Percentiles rank a stretch among this genome's conserved stretches.
These are phyloP conservation scores for Aspergillus carbonarius DNA, from an alignment of 2,329 filamentous ascomycete species.

Conservation along the genomic window DNA sequence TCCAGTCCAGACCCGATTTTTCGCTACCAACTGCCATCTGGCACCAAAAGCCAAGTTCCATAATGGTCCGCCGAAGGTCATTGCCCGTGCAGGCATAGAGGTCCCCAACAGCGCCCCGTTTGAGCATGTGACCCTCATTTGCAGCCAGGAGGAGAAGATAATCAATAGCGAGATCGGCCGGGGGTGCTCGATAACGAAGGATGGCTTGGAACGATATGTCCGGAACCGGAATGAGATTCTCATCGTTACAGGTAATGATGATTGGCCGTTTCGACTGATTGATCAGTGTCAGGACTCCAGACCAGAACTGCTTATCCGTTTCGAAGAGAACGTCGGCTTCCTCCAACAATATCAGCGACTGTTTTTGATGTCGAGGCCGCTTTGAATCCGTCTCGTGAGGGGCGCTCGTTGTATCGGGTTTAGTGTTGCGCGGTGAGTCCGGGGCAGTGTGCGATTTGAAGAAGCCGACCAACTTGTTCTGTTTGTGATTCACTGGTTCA, in stretches of 20 bases:
- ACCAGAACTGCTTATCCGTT: conserved; percentile 95
- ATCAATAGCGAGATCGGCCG: conserved; percentile 69
- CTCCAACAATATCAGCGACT: conserved; percentile 90
- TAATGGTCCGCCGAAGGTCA: conserved; percentile 78
- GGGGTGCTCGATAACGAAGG: conserved; percentile 69
- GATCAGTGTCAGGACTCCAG: conserved; percentile 74
- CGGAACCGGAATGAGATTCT: conserved; percentile 73
- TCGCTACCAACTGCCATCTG: conserved; percentile 89
- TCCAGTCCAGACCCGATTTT: conserved; percentile 89
- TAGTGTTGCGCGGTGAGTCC: conserved; percentile 21
- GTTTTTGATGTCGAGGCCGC: conserved; percentile 64
- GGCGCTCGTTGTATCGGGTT: conserved; percentile 20
- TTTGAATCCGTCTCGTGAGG: conserved; percentile 35
- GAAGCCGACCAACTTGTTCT: conserved; percentile 77
- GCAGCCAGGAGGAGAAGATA: conserved; percentile 80
- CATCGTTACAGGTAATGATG: conserved; percentile 92
- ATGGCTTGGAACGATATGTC: conserved; percentile 80
- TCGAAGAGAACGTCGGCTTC: conserved; percentile 93
- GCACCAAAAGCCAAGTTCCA: conserved; percentile 92
- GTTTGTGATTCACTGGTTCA: conserved; percentile 66
- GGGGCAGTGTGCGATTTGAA: conserved; percentile 61
- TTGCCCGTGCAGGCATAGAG: conserved; percentile 68
- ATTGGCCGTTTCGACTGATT: conserved; percentile 85
- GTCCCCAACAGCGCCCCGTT: conserved; percentile 63
- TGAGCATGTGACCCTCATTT: conserved; percentile 80